Percentiles rank a stretch among this genome's conserved stretches.
Evolutionary conservation across 805 yeast genomes (phyloP).

Genomic region (Myxozyma sirexii): DNA sequence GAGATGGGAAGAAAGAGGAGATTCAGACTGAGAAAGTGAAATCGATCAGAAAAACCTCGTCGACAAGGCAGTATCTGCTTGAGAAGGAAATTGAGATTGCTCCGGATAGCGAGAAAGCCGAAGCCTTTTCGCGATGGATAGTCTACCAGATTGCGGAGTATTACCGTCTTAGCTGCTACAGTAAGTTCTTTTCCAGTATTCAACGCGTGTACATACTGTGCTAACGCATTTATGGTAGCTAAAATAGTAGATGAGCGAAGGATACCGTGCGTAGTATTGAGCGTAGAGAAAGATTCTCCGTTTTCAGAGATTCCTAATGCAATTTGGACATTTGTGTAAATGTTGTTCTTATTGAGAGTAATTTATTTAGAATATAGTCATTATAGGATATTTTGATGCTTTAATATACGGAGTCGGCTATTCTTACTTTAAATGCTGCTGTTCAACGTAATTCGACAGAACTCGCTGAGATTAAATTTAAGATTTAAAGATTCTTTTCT

Average conservation of each 20-base stretch:
- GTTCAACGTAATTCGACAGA: no score
- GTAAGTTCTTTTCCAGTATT: no score
- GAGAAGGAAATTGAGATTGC: conserved; percentile 25
- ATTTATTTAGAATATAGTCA: no score
- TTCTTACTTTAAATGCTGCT: no score
- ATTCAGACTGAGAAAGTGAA: neutral
- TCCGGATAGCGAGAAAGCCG: conserved; percentile 27
- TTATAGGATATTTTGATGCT: neutral
- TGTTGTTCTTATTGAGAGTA: neutral
- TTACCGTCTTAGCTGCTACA: conserved; percentile 25
- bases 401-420: no score
- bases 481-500: no score
- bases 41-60: neutral
- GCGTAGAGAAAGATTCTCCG: neutral
- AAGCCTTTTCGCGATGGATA: conserved; percentile 30
- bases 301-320: conserved; percentile 17
- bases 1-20: neutral
- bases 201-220: no score
- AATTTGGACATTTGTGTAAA: conserved; percentile 26
- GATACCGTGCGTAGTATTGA: conserved; percentile 23
- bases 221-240: no score
- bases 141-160: conserved; percentile 32
- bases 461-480: no score
- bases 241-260: conserved; percentile 12
- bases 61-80: conserved; percentile 7